These are phyloP conservation scores for Verticillium tricorpus DNA, from an alignment of 2,329 filamentous ascomycete genomes.

Conservation along the genomic window DNA sequence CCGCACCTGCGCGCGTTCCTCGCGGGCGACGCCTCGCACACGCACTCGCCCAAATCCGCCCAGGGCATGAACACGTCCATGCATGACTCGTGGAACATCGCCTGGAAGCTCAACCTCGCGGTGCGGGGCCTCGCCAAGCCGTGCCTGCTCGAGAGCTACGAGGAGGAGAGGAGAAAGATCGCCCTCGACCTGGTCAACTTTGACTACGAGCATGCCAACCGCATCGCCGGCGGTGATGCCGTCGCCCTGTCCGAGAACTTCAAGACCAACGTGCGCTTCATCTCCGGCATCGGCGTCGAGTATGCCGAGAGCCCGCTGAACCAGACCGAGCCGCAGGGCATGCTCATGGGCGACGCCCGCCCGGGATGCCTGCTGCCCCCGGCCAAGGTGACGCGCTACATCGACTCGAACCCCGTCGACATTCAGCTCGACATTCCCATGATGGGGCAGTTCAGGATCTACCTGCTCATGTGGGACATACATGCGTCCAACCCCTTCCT, in stretches of 20 bases:
- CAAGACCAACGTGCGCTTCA: slow-evolving; percentile 66
- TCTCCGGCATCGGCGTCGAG: slow-evolving; percentile 66
- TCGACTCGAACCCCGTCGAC: slow-evolving; percentile 75
- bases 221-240: slow-evolving; percentile 58
- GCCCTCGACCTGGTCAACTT: slow-evolving; percentile 56
- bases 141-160: slow-evolving; percentile 55
- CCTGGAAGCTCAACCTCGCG: slow-evolving; percentile 46
- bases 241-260: slow-evolving; percentile 64
- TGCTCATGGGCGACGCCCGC: slow-evolving; percentile 42
- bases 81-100: slow-evolving; percentile 58
- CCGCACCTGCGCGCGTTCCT: slow-evolving; percentile 60
- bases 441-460: slow-evolving; percentile 72
- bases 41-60: slow-evolving; percentile 67
- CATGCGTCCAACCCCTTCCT: slow-evolving; percentile 53
- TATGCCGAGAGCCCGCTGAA: slow-evolving; percentile 50
- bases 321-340: slow-evolving; percentile 32
- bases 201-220: slow-evolving; percentile 53
- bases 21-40: slow-evolving; percentile 67
- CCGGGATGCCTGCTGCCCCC: slow-evolving; percentile 58
- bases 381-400: slow-evolving; percentile 66
- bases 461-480: slow-evolving; percentile 64
- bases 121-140: slow-evolving; percentile 52
- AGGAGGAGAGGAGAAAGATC: slow-evolving; percentile 58
- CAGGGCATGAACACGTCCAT: slow-evolving; percentile 63
- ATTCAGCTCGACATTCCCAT: slow-evolving; percentile 75